Base-by-base conservation (phyloP, 2,329 filamentous ascomycete genomes). In the Trichoderma cornu-damae region DNA sequence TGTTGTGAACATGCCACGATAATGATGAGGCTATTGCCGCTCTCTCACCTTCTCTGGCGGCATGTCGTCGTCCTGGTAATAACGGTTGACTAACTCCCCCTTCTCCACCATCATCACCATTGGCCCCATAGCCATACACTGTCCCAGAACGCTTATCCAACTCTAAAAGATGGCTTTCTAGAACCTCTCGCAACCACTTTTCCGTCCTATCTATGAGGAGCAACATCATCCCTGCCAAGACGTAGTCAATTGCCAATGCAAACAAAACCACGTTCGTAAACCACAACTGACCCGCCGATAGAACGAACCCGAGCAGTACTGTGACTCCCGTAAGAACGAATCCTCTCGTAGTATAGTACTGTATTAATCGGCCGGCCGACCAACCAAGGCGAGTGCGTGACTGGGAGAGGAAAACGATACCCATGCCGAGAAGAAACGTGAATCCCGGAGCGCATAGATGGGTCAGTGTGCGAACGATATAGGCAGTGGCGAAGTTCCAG, bases 401-500 rank as follows among this genome's bases (percentile, higher is more conserved):
- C n/a, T 69, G 67, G 3, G 74, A 70, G 11, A 78, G 73, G 59
- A 76, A 77, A 0, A 73, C 75, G 8, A 77, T 66, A 6, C 76
- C 76, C 62, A 77, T 70, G 22, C 76, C 76, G 3, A 78, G 66
- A n/a, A 78, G 64, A 35, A 78, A 73, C 0, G 72, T 73, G 60
- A 78, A 77, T 6, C 76, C 76, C 0, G 76, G 67, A 1, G 71
- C 76, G 65, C 76, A 78, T 6, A 78, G 68, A 20, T 78, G 76
- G 0, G 75, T 75, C 3, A 78, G 63, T 0, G 71, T 72, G 6
- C 76, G 73, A 22, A 75, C 64, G n/a, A 67, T 44, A 59, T 74
- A 76, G 6, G 68, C 73, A 4, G 68, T 61, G 0, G 69, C 64
- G 0, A 64, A 65, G 56, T 75, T 77, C 74, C 74, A 77, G 4